Evolutionary conservation across 371 early-diverging fungal species (phyloP).

Genomic region (Mucor plumbeus): DNA sequence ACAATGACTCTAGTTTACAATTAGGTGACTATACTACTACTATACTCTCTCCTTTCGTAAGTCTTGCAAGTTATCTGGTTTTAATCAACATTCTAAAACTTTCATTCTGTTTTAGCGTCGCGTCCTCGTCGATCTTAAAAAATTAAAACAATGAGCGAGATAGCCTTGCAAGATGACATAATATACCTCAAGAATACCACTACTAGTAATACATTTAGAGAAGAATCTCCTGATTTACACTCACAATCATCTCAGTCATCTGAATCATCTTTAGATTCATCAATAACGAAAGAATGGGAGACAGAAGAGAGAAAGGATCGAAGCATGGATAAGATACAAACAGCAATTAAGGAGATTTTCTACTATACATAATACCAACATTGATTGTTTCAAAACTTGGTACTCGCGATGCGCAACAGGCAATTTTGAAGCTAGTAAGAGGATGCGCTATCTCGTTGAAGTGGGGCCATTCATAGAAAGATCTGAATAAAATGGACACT

Average conservation of each 20-base stretch:
- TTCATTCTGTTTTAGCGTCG: slow-evolving; percentile 16
- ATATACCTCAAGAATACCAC: slow-evolving; percentile 9
- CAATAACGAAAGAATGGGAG: slow-evolving; percentile 15
- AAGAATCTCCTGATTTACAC: slow-evolving; percentile 8
- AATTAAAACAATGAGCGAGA: slow-evolving; percentile 14
- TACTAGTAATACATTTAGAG: slow-evolving; percentile 9
- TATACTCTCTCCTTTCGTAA: slow-evolving; percentile 19
- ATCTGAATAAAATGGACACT: too few relatives aligned
- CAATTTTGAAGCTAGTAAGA: too few relatives aligned
- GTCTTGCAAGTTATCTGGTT: slow-evolving; percentile 16
- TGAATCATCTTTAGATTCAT: slow-evolving; percentile 16
- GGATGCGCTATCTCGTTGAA: too few relatives aligned
- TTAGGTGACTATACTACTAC: slow-evolving; percentile 20
- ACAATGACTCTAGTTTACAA: slow-evolving; percentile 17
- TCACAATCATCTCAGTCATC: slow-evolving; percentile 14
- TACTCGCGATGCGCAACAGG: too few relatives aligned
- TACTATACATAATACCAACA: too few relatives aligned
- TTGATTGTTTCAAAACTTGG: too few relatives aligned
- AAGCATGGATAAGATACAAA: slow-evolving; percentile 15
- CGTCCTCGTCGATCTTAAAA: slow-evolving; percentile 14
- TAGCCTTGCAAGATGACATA: slow-evolving; percentile 18
- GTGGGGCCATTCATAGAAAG: too few relatives aligned
- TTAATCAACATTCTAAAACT: slow-evolving; percentile 20
- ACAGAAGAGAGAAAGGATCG: slow-evolving; percentile 10
- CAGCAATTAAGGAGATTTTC: slow-evolving; percentile 16